Evolutionary conservation across 2,329 filamentous ascomycete genomes (phyloP), one percentile per base, ranked within the genome.

Genomic region (Juglanconis juglandina): DNA sequence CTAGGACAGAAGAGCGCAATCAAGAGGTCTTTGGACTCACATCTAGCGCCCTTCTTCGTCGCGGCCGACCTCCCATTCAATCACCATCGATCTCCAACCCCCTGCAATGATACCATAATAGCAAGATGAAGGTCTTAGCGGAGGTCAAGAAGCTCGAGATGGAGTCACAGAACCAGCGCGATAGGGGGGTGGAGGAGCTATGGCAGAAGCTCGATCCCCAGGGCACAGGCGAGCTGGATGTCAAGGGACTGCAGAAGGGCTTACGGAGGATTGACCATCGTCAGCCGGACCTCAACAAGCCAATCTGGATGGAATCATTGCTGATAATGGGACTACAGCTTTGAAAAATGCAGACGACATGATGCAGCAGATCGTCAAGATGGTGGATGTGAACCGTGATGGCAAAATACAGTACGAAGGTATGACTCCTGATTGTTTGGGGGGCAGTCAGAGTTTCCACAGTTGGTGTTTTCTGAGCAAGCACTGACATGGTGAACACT

Each of bases 261-360:
- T 77, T 99, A 71, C 87, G 82, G 73, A 90, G 87, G 75, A 92
- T 98, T 70, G 93, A 98, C 74, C 95, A 99, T 74, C 95, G 92
- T 96, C 71, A 76, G 80, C 68, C 53, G 56, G 56, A 51, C 56
- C 44, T 30, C 44, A 35, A 13, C 56, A 35, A 60, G 46, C 11
- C 54, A 56, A 63, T 54, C 50, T 47, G 17, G 30, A 17, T 39
- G 11, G 41, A 37, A 56, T 60, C 54, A 30, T 37, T 51, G 55
- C 53, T 64, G 47, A 61, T 49, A 24, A 10, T n/a, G 32, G 17
- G 14, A 41, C 33, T 32, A 59, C 68, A 87, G 83, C 83, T 54
- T 75, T 99, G 70, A 96, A 97, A 79, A 95, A 97, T 81, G 95
- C 95, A 71, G 90, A 96, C 74, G 80, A 85, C 42, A 86, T 98